Evolutionary conservation across 805 yeast genomes (phyloP), one percentile per base, ranked within the genome.

Genomic region (Pichia rugopelliculosa): DNA sequence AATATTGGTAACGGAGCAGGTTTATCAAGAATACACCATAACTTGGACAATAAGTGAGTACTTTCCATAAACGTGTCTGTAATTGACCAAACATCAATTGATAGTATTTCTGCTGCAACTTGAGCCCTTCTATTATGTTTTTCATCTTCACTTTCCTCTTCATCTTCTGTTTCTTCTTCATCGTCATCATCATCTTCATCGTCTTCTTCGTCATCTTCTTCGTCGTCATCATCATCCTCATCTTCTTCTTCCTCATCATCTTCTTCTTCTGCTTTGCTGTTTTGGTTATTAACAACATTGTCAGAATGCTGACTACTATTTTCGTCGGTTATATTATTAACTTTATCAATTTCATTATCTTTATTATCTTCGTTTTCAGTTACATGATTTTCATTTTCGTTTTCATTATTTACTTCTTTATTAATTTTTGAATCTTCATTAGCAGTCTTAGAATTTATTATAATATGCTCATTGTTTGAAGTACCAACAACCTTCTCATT

Each of bases 71-170:
- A 82, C 1, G 95, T 82, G 56, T 90, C 96, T 1, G 96, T 85
- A 36, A 93, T 72, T 2, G 95, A 84, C 96, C 97, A 91, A 9
- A 89, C 90, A 60, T 91, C 98, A 4, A 93, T 87, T 37, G 91
- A 79, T 42, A 93, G 71, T 39, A 93, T 83, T 62, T 93, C 98
- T 2, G 96, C 87, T 6, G 96, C 89, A 56, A 84, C 74, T 48
- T 80, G 82, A 1, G 88, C 81, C 44, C 71, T 56, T 53, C 71
- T 59, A 30, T 65, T 58, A 51, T 66, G 69, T 18, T 52, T 58
- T 47, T 67, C 69, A 6, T 60, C 62, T 12, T 59, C 59, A 1
- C 70, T 59, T 47, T 67, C 70, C 36, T 59, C 64, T n/a, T 53
- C 60, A 11, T 63, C 65, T 13, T 60, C 62, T n/a, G 56, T 62